These are phyloP conservation scores for Lunasporangiospora selenospora DNA, from an alignment of 192 early-diverging fungal genomes.

Conservation along the genomic window DNA sequence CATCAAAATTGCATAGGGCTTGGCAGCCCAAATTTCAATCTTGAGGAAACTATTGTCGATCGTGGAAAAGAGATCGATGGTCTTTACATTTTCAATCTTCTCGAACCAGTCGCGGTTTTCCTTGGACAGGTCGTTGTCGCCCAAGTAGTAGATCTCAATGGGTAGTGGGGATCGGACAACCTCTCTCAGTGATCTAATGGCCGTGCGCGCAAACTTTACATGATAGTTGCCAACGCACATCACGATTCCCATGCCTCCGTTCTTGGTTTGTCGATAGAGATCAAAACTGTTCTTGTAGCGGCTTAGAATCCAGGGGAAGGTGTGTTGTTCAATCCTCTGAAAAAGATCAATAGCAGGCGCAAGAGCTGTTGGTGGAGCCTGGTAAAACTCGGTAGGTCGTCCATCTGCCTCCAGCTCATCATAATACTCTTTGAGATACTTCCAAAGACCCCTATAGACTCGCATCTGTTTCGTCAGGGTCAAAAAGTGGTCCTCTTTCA, in stretches of 20 bases:
- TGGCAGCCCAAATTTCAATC: constrained; percentile 65
- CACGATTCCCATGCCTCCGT: constrained; percentile 47
- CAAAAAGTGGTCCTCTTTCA: constrained; percentile 25
- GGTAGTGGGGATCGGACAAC: constrained; percentile 59
- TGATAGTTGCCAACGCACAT: constrained; percentile 60
- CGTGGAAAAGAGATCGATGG: constrained; percentile 44
- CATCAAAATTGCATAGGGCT: constrained; percentile 69
- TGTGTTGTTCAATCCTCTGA: constrained; percentile 28
- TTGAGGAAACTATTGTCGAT: constrained; percentile 50
- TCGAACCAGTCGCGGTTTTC: constrained; percentile 48
- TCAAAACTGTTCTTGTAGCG: constrained; percentile 22
- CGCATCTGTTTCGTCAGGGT: constrained; percentile 29
- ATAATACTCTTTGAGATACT: constrained; percentile 15
- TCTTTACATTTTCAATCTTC: constrained; percentile 37
- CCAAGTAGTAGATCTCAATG: constrained; percentile 65
- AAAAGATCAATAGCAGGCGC: constrained; percentile 28
- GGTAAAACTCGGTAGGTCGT: constrained; percentile 11
- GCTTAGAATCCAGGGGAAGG: constrained; percentile 33
- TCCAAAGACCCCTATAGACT: constrained; percentile 35
- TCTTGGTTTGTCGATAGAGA: constrained; percentile 2
- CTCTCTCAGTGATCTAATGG: constrained; percentile 48
- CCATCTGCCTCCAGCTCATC: constrained; percentile 2
- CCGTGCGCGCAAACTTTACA: constrained; percentile 45
- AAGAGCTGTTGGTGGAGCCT: constrained; percentile 26
- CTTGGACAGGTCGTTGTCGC: constrained; percentile 43